phyloP scores from a whole-genome alignment of 2,329 filamentous ascomycete genomes.

The Rhynchosporium secalis region DNA sequence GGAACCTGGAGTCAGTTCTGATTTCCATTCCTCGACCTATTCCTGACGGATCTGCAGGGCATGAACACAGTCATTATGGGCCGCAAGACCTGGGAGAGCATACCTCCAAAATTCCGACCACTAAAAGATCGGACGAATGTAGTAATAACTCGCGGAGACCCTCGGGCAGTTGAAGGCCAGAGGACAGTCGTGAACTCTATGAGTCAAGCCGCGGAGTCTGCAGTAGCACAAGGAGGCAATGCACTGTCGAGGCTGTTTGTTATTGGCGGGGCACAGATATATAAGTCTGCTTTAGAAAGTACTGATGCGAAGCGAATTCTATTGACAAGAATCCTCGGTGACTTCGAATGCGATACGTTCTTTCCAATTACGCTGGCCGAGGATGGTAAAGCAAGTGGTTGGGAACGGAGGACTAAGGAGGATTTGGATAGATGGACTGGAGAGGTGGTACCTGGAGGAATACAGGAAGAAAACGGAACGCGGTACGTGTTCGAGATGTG shows the following conservation, averaged over 20 bases:
- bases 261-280: conserved; percentile 89
- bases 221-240: neutral
- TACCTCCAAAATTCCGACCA: conserved; percentile 76
- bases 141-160: conserved; percentile 64
- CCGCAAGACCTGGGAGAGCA: conserved; percentile 93
- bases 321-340: conserved; percentile 65
- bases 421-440: conserved; percentile 65
- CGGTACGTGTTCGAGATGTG: conserved; percentile 74
- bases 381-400: conserved; percentile 42
- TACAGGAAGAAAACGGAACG: conserved; percentile 63
- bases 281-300: conserved; percentile 65
- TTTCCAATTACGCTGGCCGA: conserved; percentile 61
- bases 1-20: conserved; percentile 43
- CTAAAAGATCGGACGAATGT: conserved; percentile 80
- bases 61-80: conserved; percentile 90
- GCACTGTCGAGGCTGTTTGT: conserved; percentile 60
- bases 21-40: neutral
- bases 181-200: conserved; percentile 19
- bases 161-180: conserved; percentile 29
- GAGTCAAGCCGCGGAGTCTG: conserved; percentile 14
- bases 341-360: conserved; percentile 75
- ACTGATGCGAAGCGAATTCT: conserved; percentile 62
- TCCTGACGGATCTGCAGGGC: conserved; percentile 20
- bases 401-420: conserved; percentile 53
- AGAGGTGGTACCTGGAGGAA: conserved; percentile 57